A percentile compares a stretch with the other conserved stretches of the same genome.
Conservation (phyloP, 331 rosid genomes). For the Quercus tomentella region DNA sequence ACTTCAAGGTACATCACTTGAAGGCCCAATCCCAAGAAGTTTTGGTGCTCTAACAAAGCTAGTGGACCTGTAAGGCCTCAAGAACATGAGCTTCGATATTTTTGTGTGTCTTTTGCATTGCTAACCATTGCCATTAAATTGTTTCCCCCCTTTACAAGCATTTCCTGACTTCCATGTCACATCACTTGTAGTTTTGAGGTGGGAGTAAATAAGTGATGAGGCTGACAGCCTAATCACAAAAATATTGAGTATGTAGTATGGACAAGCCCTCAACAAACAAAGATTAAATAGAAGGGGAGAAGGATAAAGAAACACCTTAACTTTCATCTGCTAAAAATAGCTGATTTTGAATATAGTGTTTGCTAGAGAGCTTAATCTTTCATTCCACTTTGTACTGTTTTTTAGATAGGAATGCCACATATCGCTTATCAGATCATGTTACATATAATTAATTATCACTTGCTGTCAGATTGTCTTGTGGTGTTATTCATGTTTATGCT, state of each 20-base stretch:
- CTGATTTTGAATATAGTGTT: background rate
- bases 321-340: background rate
- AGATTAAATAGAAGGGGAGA: background rate
- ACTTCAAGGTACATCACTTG: slow-evolving; percentile 36
- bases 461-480: background rate
- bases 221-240: background rate
- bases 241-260: background rate
- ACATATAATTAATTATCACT: background rate
- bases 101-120: background rate
- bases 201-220: background rate
- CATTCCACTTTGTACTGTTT: too few relatives aligned
- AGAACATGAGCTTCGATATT: background rate
- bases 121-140: background rate
- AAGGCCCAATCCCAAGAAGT: slow-evolving; percentile 37
- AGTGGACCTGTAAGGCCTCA: slow-evolving; percentile 21
- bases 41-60: slow-evolving; percentile 30
- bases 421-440: too few relatives aligned
- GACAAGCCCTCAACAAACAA: background rate
- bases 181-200: background rate
- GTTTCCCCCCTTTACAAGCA: background rate
- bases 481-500: background rate
- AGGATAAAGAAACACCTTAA: background rate
- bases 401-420: too few relatives aligned
- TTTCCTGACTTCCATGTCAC: background rate
- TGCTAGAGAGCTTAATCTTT: too few relatives aligned